These are phyloP conservation scores for Vitis rupestris DNA, from an alignment of 164 flowering plant genomes.

Conservation along the genomic window DNA sequence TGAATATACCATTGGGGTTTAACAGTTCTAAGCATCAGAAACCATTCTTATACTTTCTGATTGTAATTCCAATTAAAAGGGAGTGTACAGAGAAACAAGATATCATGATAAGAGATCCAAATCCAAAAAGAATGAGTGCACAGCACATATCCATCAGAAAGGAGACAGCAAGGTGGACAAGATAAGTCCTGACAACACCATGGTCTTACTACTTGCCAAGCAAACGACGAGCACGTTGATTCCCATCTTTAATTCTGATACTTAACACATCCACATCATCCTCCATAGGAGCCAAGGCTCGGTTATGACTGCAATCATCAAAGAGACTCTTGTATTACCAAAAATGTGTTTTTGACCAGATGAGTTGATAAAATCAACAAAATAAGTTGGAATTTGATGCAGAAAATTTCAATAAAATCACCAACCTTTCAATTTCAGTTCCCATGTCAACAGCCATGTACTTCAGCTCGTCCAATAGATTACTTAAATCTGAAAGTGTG, in stretches of 20 bases:
- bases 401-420: background rate
- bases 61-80: no score
- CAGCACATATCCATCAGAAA: background rate
- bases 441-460: slow-evolving; percentile 71
- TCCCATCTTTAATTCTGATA: slow-evolving; percentile 58
- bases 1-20: no score
- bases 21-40: no score
- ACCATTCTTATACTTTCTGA: no score
- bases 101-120: no score
- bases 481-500: slow-evolving; percentile 47
- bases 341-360: no score
- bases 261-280: slow-evolving; percentile 69
- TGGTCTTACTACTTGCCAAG: slow-evolving; percentile 50
- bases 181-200: background rate
- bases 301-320: slow-evolving; percentile 63
- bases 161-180: background rate
- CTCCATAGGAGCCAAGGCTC: slow-evolving; percentile 51
- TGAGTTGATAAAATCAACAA: background rate
- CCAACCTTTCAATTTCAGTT: slow-evolving; percentile 51
- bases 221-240: slow-evolving; percentile 59
- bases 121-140: no score
- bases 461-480: slow-evolving; percentile 56
- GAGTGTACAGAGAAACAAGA: no score
- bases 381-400: background rate
- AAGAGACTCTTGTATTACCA: background rate